phyloP scores from a whole-genome alignment of 2,329 filamentous ascomycete genomes.

The Claviceps pusilla region DNA sequence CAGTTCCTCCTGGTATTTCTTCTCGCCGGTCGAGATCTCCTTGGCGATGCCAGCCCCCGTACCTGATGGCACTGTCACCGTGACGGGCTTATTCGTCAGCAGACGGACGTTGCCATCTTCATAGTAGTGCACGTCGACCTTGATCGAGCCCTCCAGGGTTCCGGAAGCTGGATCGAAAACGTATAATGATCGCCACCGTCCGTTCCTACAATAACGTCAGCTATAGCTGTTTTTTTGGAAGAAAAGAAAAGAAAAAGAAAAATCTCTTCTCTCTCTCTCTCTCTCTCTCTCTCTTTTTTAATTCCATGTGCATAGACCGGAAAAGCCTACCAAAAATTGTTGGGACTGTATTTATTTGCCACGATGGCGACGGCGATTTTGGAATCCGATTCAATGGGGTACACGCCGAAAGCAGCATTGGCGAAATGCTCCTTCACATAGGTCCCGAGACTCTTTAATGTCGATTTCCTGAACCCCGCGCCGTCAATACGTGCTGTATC shows the following conservation, averaged over 20 bases:
- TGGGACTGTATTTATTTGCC: constrained; percentile 92
- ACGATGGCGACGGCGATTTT: constrained; percentile 72
- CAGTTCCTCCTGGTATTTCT: constrained; percentile 89
- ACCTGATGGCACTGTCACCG: constrained; percentile 43
- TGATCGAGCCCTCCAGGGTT: constrained; percentile 62
- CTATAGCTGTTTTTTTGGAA: too few species aligned
- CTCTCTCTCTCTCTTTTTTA: background rate
- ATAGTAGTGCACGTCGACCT: constrained; percentile 97
- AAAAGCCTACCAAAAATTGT: constrained; percentile 72
- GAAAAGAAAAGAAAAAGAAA: too few species aligned
- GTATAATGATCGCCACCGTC: constrained; percentile 87
- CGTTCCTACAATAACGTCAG: constrained; percentile 49
- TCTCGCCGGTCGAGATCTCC: constrained; percentile 67
- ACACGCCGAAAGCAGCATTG: constrained; percentile 65
- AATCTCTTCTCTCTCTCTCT: too few species aligned
- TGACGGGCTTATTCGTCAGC: constrained; percentile 68
- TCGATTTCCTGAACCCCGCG: constrained; percentile 50
- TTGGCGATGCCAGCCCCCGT: constrained; percentile 56
- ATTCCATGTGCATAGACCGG: too few species aligned
- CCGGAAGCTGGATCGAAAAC: constrained; percentile 55
- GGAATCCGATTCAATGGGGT: constrained; percentile 60
- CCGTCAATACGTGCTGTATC: background rate
- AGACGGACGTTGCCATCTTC: constrained; percentile 96
- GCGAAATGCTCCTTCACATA: constrained; percentile 86
- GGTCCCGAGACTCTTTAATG: constrained; percentile 57